A percentile compares a stretch with the other conserved stretches of the same genome.
Evolutionary conservation across 257 asterid species (phyloP).

Genomic region (Przewalskia tangutica): DNA sequence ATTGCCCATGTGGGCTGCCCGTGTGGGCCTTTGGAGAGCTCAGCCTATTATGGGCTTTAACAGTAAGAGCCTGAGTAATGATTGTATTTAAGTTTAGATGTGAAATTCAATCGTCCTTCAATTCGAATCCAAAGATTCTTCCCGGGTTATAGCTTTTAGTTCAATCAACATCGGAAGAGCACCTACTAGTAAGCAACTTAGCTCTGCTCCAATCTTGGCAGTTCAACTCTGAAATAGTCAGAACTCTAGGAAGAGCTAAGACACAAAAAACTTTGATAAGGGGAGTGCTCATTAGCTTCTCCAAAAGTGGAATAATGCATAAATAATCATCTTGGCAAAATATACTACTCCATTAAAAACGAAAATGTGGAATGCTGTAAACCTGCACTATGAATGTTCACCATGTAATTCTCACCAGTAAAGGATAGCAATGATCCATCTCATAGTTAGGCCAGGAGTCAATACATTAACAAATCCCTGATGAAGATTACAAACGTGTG

Average conservation of each 20-base stretch:
- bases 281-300: background rate
- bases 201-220: background rate
- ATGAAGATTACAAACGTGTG: conserved; percentile 58
- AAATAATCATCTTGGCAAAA: background rate
- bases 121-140: background rate
- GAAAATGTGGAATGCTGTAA: background rate
- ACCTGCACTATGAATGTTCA: conserved; percentile 8
- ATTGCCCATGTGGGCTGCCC: no score
- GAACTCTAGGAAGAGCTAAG: background rate
- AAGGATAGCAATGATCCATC: conserved; percentile 79
- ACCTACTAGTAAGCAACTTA: no score
- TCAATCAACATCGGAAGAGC: background rate
- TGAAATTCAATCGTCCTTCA: background rate
- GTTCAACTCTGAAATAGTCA: background rate
- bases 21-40: no score
- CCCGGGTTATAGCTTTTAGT: background rate
- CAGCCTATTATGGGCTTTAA: no score
- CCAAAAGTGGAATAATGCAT: background rate
- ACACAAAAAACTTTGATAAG: no score
- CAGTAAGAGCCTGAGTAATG: background rate
- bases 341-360: background rate
- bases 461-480: conserved; percentile 24
- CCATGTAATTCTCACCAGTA: conserved; percentile 46
- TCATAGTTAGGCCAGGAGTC: conserved; percentile 82
- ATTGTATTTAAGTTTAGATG: background rate